Base-by-base conservation (phyloP, 257 asterid species). In the Solanum ossicruentum region DNA sequence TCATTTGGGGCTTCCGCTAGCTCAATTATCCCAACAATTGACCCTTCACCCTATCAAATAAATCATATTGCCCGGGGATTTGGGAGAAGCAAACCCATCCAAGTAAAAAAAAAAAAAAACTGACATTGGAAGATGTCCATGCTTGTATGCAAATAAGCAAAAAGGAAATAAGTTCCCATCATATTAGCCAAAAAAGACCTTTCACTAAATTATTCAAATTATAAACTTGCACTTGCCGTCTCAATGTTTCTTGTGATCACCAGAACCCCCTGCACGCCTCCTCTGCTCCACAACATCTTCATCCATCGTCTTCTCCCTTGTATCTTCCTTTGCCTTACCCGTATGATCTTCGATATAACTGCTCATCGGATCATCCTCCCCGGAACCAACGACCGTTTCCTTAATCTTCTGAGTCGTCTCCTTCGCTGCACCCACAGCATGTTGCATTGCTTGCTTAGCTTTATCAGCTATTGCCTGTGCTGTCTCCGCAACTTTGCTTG, bases 361-460 rank as follows among this genome's bases (percentile, higher is more conserved):
- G 88, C 0, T 75, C 86, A 2, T 88, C 52, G 0, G 88, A 0
- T 75, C 86, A 3, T 88, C 93, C 0, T 89, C 93, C 0, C 90
- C 52, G 0, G 89, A 91, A 15, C 99, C 97, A 10, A 91, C 95
- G 87, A 95, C 93, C 1, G 92, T 93, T 28, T 90, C 94, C 88
- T 89, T 93, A 0, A 93, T 88, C 90, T 91, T 91, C 43, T 88
- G 91, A 49, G 90, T 86, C 0, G 91, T 91, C 43, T 89, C 88
- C 88, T 85, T 84, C 1, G 92, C 90, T 66, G 86, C 60, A 43
- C 88, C 89, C 77, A 83, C 81, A 15, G 88, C 86, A 36, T 66
- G 84, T 55, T 90, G 77, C 70, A 89, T 89, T 16, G 87, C 85
- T 67, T 90, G 89, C 87, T 88, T 90, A 21, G 91, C 90, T 84